A percentile compares a stretch with the other conserved stretches of the same genome.
Conservation (phyloP, 768 basidiomycete genomes). For the Dioszegia aurantiaca region DNA sequence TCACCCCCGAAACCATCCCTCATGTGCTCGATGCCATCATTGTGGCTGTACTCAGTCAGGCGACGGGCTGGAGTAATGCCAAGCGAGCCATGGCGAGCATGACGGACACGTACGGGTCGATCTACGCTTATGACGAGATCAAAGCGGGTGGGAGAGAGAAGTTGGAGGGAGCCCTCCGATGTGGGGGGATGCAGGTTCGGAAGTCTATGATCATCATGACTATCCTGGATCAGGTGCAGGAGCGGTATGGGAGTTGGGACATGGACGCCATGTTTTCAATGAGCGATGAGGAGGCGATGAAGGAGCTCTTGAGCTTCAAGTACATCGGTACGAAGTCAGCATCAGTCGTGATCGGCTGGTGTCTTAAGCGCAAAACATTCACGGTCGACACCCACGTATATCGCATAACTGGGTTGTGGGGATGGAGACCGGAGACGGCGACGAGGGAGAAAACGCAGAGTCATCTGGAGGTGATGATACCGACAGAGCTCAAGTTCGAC, state of each 20-base stretch:
- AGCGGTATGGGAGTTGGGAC: conserved; percentile 12
- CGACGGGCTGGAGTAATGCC: conserved; percentile 19
- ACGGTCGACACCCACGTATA: conserved; percentile 23
- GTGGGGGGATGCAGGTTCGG: conserved; percentile 16
- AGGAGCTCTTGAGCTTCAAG: conserved; percentile 19
- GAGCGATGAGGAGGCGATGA: conserved; percentile 20
- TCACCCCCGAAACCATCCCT: conserved; percentile 19
- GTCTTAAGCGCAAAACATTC: conserved; percentile 18
- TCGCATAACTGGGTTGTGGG: conserved; percentile 17
- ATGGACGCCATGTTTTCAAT: conserved; percentile 16
- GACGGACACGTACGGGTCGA: conserved; percentile 14
- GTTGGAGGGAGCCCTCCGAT: conserved; percentile 5
- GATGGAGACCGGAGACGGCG: conserved; percentile 16
- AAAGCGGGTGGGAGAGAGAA: conserved; percentile 13
- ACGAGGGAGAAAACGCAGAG: conserved; percentile 17
- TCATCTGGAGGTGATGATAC: conserved; percentile 17
- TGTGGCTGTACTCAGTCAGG: conserved; percentile 18
- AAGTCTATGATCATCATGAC: conserved; percentile 21
- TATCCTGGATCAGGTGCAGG: conserved; percentile 13
- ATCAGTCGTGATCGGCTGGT: conserved; percentile 20
- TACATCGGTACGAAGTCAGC: conserved; percentile 19
- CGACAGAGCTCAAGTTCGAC: conserved; percentile 14
- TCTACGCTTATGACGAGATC: conserved; percentile 19
- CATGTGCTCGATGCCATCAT: conserved; percentile 21
- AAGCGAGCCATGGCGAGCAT: conserved; percentile 20